Evolutionary conservation across 768 basidiomycete species (phyloP), one percentile per base, ranked within the genome.

Genomic region (Rhodotorula babjevae): DNA sequence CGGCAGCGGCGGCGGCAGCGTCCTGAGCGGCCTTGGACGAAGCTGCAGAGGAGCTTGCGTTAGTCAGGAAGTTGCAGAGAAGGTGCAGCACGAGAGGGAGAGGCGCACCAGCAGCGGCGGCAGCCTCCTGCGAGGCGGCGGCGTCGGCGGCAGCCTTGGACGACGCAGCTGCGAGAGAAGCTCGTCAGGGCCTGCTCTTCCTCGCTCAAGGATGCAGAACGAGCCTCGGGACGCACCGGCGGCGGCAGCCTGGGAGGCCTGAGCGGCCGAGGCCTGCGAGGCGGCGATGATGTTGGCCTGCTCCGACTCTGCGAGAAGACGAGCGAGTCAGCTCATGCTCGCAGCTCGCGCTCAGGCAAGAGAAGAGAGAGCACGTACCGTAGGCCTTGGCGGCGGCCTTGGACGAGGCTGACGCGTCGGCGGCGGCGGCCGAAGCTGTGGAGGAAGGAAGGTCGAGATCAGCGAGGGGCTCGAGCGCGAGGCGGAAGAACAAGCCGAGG

Each of bases 61-160:
- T 3, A 12, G 44, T 46, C 44, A 14, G 8, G 12, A 46, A 7
- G 14, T 14, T 15, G 44, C 5, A 36, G 36, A 36, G 1, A n/a
- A 36, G 16, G 56, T 5, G 18, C 29, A 9, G 16, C 14, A 56
- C n/a, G 27, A n/a, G 56, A 36, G 15, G 33, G 56, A 25, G 36
- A 23, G 36, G 36, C 11, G 15, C 5, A 31, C n/a, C 36, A 25
- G 36, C 57, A 40, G 40, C 36, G 25, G 33, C 58, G 15, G 58
- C 58, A 44, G 58, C 42, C 14, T 12, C 44, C 19, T 3, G 33
- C 18, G 52, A 44, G 10, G 57, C 56, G 15, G 65, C 65, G 31
- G 65, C 65, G 1, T 49, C 40, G 44, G 60, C 60, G 21, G 60
- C 60, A 25, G 60, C 60, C 60, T 61, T 12, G 14, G 60, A 61